A percentile compares a stretch with the other conserved stretches of the same genome.
phyloP scores from a whole-genome alignment of 176 grass and related monocot species.

The Elymus sibiricus region DNA sequence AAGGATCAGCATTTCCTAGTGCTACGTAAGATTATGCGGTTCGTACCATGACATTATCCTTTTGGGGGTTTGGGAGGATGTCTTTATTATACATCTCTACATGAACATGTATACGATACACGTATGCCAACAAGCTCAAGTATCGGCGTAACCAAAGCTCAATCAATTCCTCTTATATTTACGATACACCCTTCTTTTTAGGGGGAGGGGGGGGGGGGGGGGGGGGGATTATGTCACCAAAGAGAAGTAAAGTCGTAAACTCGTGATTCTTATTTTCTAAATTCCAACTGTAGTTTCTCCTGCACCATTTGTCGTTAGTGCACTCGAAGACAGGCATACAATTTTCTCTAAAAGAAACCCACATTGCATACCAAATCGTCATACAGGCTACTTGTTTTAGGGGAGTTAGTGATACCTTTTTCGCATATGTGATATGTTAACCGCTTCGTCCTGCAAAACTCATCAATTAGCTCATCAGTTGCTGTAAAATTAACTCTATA shows the following conservation, averaged over 20 bases:
- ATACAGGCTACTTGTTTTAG: neutral
- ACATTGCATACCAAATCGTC: neutral
- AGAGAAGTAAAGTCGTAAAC: neutral
- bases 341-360: neutral
- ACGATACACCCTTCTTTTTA: neutral
- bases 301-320: conserved; percentile 1
- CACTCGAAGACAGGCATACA: neutral
- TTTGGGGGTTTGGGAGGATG: neutral
- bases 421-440: neutral
- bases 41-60: neutral
- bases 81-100: neutral
- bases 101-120: neutral
- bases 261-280: neutral
- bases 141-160: neutral
- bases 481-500: neutral
- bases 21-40: neutral
- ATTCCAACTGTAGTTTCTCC: neutral
- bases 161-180: neutral
- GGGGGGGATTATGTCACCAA: neutral
- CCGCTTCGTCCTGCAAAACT: neutral
- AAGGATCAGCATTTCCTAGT: neutral
- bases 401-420: neutral
- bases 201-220: too few relatives aligned
- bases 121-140: neutral
- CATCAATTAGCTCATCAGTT: neutral